Percentiles rank a stretch among this genome's conserved stretches.
These are phyloP conservation scores for Cercophora newfieldiana DNA, from an alignment of 495 filamentous ascomycete species.

Conservation along the genomic window DNA sequence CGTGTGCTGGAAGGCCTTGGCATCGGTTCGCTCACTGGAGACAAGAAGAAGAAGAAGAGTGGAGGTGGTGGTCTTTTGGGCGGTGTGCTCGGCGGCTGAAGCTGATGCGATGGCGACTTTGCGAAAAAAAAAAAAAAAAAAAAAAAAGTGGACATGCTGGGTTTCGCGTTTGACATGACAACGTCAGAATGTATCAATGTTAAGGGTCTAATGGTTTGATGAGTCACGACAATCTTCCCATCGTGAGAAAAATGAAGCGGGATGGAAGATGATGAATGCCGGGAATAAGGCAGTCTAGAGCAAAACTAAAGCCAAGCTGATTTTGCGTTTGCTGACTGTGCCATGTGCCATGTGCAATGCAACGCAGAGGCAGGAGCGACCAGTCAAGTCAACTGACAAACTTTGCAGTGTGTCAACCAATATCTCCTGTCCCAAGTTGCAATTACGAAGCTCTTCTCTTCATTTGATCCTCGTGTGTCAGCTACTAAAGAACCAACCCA, in stretches of 20 bases:
- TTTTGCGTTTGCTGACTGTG: background rate
- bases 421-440: background rate
- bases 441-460: background rate
- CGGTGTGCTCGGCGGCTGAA: constrained; percentile 27
- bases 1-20: constrained; percentile 76
- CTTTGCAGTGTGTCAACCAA: too few species aligned
- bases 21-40: constrained; percentile 58
- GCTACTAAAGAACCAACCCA: background rate
- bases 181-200: background rate
- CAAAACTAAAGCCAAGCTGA: too few species aligned
- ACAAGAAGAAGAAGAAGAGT: constrained; percentile 43
- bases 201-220: background rate
- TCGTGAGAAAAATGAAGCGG: background rate
- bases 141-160: background rate
- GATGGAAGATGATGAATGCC: background rate
- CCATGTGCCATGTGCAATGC: background rate
- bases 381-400: background rate
- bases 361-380: background rate
- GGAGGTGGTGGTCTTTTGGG: constrained; percentile 30
- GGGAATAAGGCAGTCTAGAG: background rate
- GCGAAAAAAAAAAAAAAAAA: too few species aligned
- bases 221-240: background rate
- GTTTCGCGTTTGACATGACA: constrained; percentile 1
- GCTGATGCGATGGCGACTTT: background rate
- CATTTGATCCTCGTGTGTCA: background rate